Evolutionary conservation across 2,329 filamentous ascomycete genomes (phyloP), one percentile per base, ranked within the genome.

Genomic region (Alternaria angustiovoidea): DNA sequence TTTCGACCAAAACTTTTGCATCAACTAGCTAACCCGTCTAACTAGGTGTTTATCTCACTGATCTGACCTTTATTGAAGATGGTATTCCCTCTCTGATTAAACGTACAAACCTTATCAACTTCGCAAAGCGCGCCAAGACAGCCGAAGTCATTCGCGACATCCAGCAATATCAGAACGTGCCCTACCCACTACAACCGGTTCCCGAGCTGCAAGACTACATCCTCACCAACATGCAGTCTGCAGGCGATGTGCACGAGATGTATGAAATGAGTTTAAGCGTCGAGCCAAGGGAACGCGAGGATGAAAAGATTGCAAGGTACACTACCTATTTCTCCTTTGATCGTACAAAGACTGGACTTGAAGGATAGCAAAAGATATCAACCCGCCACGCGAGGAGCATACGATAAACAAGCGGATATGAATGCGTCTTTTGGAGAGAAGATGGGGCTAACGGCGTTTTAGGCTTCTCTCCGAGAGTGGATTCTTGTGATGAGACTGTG

Each of bases 281-380:
- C 62, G 95, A 99, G 79, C 95, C 95, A 64, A 88, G 95, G 73
- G 95, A 99, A 83, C 88, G 95, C 73, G 95, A 99, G 83, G 95
- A 99, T 77, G 95, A 99, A 83, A 98, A 98, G 86, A 98, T 99
- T 85, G 94, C 97, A 77, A 96, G 95, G 94, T 96, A 89, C 61
- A 68, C 63, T 41, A 53, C 57, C 46, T 64, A 54, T 55, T 62
- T 51, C 55, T 60, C 53, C n/a, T 57, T 59, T 43, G 57, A 59
- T 36, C 57, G 51, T 55, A 51, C 38, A 24, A 42, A 42, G 36
- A 36, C 36, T 42, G 39, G 54, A 34, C 42, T 48, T 20, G 44
- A 46, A 55, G 53, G 53, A 41, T 30, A 51, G 34, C 18, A 51
- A n/a, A 24, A 24, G 32, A 51, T 16, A 36, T 26, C 46, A 38